Conservation (phyloP, 257 asterid species). For the Striga asiatica region DNA sequence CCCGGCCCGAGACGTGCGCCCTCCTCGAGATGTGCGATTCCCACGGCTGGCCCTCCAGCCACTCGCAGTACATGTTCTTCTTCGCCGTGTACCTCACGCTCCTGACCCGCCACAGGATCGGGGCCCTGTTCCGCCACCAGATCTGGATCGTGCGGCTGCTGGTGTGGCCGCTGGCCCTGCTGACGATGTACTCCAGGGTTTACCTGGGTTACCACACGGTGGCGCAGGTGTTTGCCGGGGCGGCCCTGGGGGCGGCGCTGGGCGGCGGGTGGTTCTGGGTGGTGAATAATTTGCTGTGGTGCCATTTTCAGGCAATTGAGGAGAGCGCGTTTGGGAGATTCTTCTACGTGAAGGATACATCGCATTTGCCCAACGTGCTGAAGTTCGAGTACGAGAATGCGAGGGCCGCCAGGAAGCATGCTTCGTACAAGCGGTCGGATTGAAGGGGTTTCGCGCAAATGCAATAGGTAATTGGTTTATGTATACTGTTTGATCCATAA, state of each 20-base stretch:
- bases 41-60: conserved; percentile 98
- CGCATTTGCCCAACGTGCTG: conserved; percentile 65
- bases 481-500: too few species aligned
- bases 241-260: conserved; percentile 51
- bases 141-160: conserved; percentile 37
- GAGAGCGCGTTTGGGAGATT: conserved; percentile 53
- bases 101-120: conserved; percentile 38
- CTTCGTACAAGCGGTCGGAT: conserved; percentile 51
- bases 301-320: conserved; percentile 59
- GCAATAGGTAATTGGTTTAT: too few species aligned
- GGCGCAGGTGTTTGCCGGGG: conserved; percentile 90
- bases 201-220: conserved; percentile 47
- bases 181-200: conserved; percentile 53
- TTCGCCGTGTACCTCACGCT: conserved; percentile 66
- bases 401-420: conserved; percentile 57
- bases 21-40: conserved; percentile 91
- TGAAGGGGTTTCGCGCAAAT: too few species aligned
- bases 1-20: conserved; percentile 81
- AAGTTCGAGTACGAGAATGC: conserved; percentile 76
- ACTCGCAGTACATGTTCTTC: conserved; percentile 82
- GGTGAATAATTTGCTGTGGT: conserved; percentile 45
- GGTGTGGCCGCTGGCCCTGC: conserved; percentile 74
- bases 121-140: conserved; percentile 49
- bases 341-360: conserved; percentile 64
- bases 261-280: conserved; percentile 88